Percentiles rank a stretch among this genome's conserved stretches.
Evolutionary conservation across 2,329 filamentous ascomycete genomes (phyloP).

Genomic region (Talaromyces amestolkiae): DNA sequence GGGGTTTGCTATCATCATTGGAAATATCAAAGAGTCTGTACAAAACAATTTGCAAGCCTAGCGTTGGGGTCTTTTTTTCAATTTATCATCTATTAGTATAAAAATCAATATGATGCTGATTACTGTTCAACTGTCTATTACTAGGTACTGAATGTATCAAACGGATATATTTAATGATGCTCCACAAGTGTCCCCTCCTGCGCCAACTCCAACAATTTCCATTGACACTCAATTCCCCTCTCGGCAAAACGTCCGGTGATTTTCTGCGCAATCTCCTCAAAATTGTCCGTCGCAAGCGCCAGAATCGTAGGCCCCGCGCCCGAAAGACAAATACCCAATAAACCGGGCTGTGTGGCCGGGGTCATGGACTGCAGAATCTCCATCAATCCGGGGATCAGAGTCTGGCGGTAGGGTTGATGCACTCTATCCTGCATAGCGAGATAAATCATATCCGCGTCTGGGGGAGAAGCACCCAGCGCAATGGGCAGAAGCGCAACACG

Average conservation of each 20-base stretch:
- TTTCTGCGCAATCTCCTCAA: slow-evolving; percentile 76
- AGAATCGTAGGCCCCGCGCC: slow-evolving; percentile 94
- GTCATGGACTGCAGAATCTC: slow-evolving; percentile 91
- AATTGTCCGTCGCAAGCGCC: slow-evolving; percentile 85
- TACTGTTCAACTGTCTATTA: not conserved
- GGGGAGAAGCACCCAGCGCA: slow-evolving; percentile 83
- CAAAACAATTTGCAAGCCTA: slow-evolving; percentile 14
- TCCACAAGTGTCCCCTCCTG: slow-evolving; percentile 55
- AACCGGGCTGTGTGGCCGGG: slow-evolving; percentile 77
- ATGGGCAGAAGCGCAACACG: slow-evolving; percentile 87
- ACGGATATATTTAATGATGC: slow-evolving; percentile 5
- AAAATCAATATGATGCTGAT: slow-evolving; percentile 3
- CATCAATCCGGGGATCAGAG: slow-evolving; percentile 83
- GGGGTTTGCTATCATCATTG: not conserved
- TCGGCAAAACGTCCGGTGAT: slow-evolving; percentile 72
- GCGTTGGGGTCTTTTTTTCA: not conserved
- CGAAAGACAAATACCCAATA: slow-evolving; percentile 90
- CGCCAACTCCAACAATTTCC: slow-evolving; percentile 85
- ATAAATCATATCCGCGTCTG: slow-evolving; percentile 90
- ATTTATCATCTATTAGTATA: not conserved
- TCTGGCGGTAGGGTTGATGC: slow-evolving; percentile 92
- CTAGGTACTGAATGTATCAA: not conserved
- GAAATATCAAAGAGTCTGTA: slow-evolving; percentile 12
- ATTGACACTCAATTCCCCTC: slow-evolving; percentile 68
- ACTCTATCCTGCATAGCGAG: slow-evolving; percentile 98